A percentile compares a stretch with the other conserved stretches of the same genome.
Evolutionary conservation across 768 basidiomycete genomes (phyloP).

Genomic region (Kwoniella dejecticola): DNA sequence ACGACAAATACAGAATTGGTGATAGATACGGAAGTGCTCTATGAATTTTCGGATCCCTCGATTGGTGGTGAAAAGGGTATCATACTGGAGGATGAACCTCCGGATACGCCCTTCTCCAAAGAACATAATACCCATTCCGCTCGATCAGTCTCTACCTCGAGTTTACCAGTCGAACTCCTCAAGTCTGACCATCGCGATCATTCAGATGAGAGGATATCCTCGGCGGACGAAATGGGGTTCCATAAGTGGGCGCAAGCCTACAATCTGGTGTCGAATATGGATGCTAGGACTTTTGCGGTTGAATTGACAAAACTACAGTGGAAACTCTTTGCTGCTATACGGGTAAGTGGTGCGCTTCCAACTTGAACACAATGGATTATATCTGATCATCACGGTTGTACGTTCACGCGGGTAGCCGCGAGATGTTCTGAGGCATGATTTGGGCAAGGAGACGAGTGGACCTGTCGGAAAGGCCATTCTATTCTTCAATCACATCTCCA

Average conservation of each 20-base stretch:
- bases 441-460: slow-evolving; percentile 66
- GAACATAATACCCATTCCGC: slow-evolving; percentile 5
- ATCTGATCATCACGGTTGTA: too few species aligned
- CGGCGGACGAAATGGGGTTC: slow-evolving; percentile 1
- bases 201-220: background rate
- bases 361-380: too few species aligned
- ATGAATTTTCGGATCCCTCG: slow-evolving; percentile 24
- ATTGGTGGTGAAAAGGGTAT: slow-evolving; percentile 4
- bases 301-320: slow-evolving; percentile 79
- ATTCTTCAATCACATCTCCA: slow-evolving; percentile 78
- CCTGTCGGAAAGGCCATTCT: slow-evolving; percentile 73
- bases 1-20: slow-evolving; percentile 19
- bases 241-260: slow-evolving; percentile 7
- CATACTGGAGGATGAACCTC: slow-evolving; percentile 6
- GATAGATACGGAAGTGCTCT: slow-evolving; percentile 22
- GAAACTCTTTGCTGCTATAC: slow-evolving; percentile 70
- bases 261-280: slow-evolving; percentile 14
- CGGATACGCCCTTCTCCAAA: slow-evolving; percentile 5
- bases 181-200: background rate
- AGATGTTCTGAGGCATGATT: slow-evolving; percentile 78
- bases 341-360: slow-evolving; percentile 67
- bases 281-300: slow-evolving; percentile 66
- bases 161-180: slow-evolving; percentile 5
- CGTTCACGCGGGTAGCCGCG: too few species aligned
- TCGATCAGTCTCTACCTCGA: slow-evolving; percentile 14